Evolutionary conservation across 306 rosid species (phyloP).

Genomic region (Spatholobus suberectus): DNA sequence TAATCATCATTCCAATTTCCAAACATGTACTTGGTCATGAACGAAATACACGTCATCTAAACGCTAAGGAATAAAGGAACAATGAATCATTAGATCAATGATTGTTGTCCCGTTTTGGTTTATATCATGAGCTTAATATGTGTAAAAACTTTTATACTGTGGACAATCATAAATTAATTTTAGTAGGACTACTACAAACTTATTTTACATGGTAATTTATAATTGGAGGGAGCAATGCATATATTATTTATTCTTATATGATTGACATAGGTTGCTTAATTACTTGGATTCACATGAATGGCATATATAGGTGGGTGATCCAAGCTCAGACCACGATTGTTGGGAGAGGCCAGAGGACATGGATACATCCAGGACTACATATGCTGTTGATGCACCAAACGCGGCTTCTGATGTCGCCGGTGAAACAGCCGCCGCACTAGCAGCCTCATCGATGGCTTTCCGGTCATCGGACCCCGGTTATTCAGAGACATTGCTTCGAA

Average conservation of each 20-base stretch:
- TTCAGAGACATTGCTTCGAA: slow-evolving; percentile 68
- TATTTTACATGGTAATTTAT: no score
- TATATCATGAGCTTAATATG: not conserved
- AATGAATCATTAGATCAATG: not conserved
- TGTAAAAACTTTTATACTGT: no score
- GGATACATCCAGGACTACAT: slow-evolving; percentile 81
- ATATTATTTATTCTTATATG: no score
- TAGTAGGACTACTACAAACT: not conserved
- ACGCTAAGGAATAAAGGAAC: not conserved
- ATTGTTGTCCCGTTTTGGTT: not conserved
- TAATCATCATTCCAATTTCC: not conserved
- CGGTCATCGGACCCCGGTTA: slow-evolving; percentile 72
- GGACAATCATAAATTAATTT: no score
- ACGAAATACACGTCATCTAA: not conserved
- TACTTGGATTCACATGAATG: not conserved
- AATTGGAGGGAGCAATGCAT: no score
- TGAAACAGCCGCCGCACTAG: slow-evolving; percentile 84
- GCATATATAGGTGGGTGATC: slow-evolving; percentile 92
- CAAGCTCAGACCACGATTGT: slow-evolving; percentile 73
- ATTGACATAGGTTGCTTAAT: no score
- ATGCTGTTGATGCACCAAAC: slow-evolving; percentile 88
- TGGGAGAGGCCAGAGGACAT: slow-evolving; percentile 99
- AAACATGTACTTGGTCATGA: not conserved
- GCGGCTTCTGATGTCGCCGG: slow-evolving; percentile 92
- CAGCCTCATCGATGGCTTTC: slow-evolving; percentile 82